Conservation (phyloP, 140 eudicot species). For the Ambrosia hybrid region DNA sequence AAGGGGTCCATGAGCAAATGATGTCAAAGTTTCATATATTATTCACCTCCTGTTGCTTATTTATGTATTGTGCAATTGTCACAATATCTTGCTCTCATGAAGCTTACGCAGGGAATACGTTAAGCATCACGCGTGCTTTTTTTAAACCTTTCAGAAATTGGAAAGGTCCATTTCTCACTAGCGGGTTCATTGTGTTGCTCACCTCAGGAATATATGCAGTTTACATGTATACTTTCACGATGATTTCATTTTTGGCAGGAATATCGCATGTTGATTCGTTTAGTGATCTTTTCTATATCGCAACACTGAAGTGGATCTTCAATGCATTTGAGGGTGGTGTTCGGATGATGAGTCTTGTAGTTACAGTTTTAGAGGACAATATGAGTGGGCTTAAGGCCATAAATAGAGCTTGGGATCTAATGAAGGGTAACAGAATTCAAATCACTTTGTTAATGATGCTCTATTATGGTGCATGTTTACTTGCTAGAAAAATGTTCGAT, state of each 20-base stretch:
- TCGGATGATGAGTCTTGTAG: slow-evolving; percentile 38
- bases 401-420: slow-evolving; percentile 24
- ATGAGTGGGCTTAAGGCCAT: slow-evolving; percentile 40
- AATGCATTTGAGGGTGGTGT: background rate
- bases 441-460: slow-evolving; percentile 13
- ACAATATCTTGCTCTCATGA: slow-evolving; percentile 28
- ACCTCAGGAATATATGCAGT: slow-evolving; percentile 6
- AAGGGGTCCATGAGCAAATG: background rate
- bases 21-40: background rate
- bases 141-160: slow-evolving; percentile 11
- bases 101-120: slow-evolving; percentile 24
- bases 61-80: slow-evolving; percentile 1
- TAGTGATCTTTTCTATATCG: background rate
- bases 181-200: slow-evolving; percentile 29
- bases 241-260: background rate
- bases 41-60: background rate
- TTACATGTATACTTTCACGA: background rate
- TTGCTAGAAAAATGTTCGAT: background rate
- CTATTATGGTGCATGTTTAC: background rate
- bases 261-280: background rate
- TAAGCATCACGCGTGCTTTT: slow-evolving; percentile 25
- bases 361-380: slow-evolving; percentile 35
- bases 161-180: slow-evolving; percentile 29
- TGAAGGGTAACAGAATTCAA: slow-evolving; percentile 29
- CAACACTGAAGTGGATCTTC: background rate